These are phyloP conservation scores for Cadophora luteo-olivacea DNA, from an alignment of 2,329 filamentous ascomycete genomes.

Conservation along the genomic window DNA sequence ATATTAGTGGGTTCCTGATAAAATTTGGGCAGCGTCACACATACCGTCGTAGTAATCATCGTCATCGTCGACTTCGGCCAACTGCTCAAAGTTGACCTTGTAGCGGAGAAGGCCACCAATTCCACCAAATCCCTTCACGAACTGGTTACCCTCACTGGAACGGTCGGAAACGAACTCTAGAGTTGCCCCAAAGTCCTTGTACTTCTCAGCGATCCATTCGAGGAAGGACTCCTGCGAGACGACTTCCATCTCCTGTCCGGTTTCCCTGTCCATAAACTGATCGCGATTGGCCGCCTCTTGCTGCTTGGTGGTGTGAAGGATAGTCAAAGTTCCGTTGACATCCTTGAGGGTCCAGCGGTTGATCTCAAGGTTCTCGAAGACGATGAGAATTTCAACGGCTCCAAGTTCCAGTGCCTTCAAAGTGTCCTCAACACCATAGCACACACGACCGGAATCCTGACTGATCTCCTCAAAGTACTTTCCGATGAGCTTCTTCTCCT, in stretches of 20 bases:
- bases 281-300: slow-evolving; percentile 79
- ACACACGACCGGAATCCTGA: slow-evolving; percentile 94
- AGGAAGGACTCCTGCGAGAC: slow-evolving; percentile 88
- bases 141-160: slow-evolving; percentile 98
- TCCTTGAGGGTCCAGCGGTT: slow-evolving; percentile 90
- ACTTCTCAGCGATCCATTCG: slow-evolving; percentile 99
- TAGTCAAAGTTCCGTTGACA: slow-evolving; percentile 71
- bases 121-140: slow-evolving; percentile 99
- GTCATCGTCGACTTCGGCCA: slow-evolving; percentile 88
- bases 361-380: slow-evolving; percentile 96
- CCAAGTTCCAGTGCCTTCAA: slow-evolving; percentile 95
- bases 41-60: slow-evolving; percentile 87
- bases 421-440: slow-evolving; percentile 98
- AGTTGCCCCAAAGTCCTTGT: slow-evolving; percentile 95
- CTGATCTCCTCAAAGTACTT: slow-evolving; percentile 99
- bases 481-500: slow-evolving; percentile 99
- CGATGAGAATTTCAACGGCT: slow-evolving; percentile 92
- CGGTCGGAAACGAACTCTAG: slow-evolving; percentile 98
- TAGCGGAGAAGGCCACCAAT: slow-evolving; percentile 97
- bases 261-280: slow-evolving; percentile 93
- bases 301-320: slow-evolving; percentile 87
- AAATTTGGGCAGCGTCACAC: slow-evolving; percentile 2
- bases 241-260: slow-evolving; percentile 97
- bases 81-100: slow-evolving; percentile 99
- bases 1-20: not conserved